phyloP scores from a whole-genome alignment of 2,329 filamentous ascomycete genomes.

The Dothistroma septosporum region DNA sequence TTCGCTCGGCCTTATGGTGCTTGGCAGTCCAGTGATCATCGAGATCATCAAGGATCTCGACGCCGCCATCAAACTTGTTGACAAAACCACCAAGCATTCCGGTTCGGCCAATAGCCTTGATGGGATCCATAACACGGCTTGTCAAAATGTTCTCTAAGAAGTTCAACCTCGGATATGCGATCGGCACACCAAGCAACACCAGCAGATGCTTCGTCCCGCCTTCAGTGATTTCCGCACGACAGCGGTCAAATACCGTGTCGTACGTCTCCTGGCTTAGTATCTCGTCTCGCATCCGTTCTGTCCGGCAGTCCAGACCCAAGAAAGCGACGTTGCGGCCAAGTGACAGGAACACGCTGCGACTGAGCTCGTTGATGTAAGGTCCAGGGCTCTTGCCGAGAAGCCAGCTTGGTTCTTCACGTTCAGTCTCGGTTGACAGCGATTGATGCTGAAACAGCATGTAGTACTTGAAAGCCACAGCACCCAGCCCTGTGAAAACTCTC shows the following conservation, averaged over 20 bases:
- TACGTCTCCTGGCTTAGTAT: constrained; percentile 78
- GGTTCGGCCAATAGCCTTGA: constrained; percentile 80
- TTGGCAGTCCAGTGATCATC: constrained; percentile 98
- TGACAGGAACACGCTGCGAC: constrained; percentile 79
- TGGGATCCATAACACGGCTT: constrained; percentile 77
- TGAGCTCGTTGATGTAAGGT: constrained; percentile 83
- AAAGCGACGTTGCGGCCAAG: constrained; percentile 76
- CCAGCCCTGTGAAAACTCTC: constrained; percentile 83
- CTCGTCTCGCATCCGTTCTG: constrained; percentile 79
- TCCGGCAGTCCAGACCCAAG: constrained; percentile 84
- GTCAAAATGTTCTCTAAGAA: constrained; percentile 69
- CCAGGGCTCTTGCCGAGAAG: constrained; percentile 73
- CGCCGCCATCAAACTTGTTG: constrained; percentile 86
- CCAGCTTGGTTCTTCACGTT: constrained; percentile 86
- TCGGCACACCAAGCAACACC: constrained; percentile 72
- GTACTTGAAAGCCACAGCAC: constrained; percentile 93
- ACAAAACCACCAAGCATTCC: constrained; percentile 75
- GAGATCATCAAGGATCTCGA: constrained; percentile 85
- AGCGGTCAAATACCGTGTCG: constrained; percentile 79
- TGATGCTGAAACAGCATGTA: constrained; percentile 99
- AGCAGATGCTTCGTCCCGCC: constrained; percentile 86
- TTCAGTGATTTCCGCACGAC: constrained; percentile 74
- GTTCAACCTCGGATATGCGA: constrained; percentile 46
- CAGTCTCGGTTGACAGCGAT: constrained; percentile 73
- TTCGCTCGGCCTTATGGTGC: constrained; percentile 86